A percentile compares a stretch with the other conserved stretches of the same genome.
These are phyloP conservation scores for Colletotrichum orbiculare DNA, from an alignment of 2,329 filamentous ascomycete species.

Conservation along the genomic window DNA sequence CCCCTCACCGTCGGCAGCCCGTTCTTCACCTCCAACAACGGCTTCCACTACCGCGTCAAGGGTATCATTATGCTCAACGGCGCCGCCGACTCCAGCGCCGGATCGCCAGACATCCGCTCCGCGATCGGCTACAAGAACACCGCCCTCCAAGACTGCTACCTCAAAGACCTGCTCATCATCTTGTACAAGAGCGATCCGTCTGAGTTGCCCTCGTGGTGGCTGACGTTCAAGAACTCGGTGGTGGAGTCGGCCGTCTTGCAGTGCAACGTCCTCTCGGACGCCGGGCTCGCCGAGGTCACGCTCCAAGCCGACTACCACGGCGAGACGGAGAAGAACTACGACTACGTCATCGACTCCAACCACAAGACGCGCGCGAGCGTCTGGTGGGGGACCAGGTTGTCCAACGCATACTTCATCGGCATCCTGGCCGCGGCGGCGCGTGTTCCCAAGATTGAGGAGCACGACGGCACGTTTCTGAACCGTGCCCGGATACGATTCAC, in stretches of 20 bases:
- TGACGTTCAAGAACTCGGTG: not conserved
- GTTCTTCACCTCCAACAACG: slow-evolving; percentile 4
- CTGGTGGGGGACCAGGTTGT: not conserved
- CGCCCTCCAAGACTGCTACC: not conserved
- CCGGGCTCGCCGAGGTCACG: not conserved
- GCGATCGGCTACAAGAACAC: slow-evolving; percentile 8
- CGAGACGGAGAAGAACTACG: not conserved
- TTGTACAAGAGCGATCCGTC: not conserved
- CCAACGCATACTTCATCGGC: not conserved
- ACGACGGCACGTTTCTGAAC: not conserved
- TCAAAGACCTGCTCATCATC: not conserved
- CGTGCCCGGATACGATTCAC: not conserved
- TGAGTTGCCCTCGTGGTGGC: slow-evolving; percentile 2
- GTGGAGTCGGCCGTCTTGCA: not conserved
- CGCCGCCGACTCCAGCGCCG: no score
- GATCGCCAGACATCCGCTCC: not conserved
- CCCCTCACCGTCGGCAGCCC: slow-evolving; percentile 1
- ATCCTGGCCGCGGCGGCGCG: slow-evolving; percentile 2
- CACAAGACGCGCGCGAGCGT: not conserved
- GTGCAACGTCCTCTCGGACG: not conserved
- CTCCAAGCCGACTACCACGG: not conserved
- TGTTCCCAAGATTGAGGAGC: not conserved
- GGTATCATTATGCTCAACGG: not conserved
- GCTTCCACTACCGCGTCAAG: not conserved
- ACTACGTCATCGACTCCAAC: not conserved